phyloP scores from a whole-genome alignment of 306 rosid species.

The Quercus alba region DNA sequence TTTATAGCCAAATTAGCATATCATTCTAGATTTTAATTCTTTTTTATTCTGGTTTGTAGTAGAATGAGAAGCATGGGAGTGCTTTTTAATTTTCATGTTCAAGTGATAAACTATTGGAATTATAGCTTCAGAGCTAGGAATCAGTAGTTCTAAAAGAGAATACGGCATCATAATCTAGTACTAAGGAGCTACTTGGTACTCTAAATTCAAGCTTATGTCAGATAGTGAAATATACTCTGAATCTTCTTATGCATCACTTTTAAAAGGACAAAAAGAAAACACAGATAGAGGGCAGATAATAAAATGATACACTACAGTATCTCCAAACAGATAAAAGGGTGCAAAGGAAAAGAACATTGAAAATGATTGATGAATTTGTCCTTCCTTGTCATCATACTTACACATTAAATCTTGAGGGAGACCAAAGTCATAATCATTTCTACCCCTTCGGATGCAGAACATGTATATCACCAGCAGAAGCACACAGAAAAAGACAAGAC shows the following conservation, averaged over 20 bases:
- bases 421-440: conserved; percentile 85
- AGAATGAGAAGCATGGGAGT: not conserved
- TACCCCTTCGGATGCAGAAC: conserved; percentile 63
- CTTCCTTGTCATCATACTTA: conserved; percentile 43
- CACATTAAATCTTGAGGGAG: conserved; percentile 85
- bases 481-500: conserved; percentile 48
- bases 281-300: not conserved
- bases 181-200: not conserved
- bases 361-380: conserved; percentile 8
- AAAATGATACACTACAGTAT: not conserved
- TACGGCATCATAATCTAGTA: not conserved
- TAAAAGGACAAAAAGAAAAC: not conserved
- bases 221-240: not conserved
- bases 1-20: not conserved
- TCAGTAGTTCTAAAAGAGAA: not conserved
- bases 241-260: not conserved
- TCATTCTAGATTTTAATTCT: not conserved
- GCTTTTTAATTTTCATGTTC: not conserved
- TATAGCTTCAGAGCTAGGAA: not conserved
- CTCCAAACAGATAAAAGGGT: not conserved
- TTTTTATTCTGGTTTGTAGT: not conserved
- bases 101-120: not conserved
- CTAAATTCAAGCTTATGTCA: not conserved
- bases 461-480: conserved; percentile 57
- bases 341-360: not conserved